Evolutionary conservation across 768 basidiomycete species (phyloP).

Genomic region (Chalciporus pseudorubinellus): DNA sequence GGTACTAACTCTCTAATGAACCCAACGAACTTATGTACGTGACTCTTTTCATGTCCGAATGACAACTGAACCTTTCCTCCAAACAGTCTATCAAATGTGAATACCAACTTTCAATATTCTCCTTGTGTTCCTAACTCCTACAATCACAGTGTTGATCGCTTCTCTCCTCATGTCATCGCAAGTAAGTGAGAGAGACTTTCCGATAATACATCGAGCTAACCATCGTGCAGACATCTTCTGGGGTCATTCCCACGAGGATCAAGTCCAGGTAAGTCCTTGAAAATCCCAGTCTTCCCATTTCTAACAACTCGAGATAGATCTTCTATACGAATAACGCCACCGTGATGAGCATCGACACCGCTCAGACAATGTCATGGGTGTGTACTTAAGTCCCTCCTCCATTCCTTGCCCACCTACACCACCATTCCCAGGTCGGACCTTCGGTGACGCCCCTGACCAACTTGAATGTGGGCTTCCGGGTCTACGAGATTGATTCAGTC

Average conservation of each 20-base stretch:
- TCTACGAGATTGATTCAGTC: slow-evolving; percentile 48
- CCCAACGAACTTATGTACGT: slow-evolving; percentile 69
- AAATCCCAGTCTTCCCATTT: not conserved
- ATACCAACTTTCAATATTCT: not conserved
- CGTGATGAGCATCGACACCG: slow-evolving; percentile 51
- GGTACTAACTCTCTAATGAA: slow-evolving; percentile 61
- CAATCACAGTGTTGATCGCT: slow-evolving; percentile 62
- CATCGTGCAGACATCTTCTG: slow-evolving; percentile 60
- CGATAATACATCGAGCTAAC: slow-evolving; percentile 7
- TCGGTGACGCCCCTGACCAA: slow-evolving; percentile 69
- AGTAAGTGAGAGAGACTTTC: slow-evolving; percentile 40
- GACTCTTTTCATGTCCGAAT: not conserved
- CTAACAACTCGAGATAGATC: slow-evolving; percentile 40
- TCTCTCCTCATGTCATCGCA: slow-evolving; percentile 73
- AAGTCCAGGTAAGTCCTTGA: slow-evolving; percentile 49
- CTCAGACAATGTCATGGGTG: slow-evolving; percentile 54
- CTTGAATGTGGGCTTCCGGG: slow-evolving; percentile 71
- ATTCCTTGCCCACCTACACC: slow-evolving; percentile 3
- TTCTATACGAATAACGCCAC: slow-evolving; percentile 75
- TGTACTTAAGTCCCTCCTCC: slow-evolving; percentile 11
- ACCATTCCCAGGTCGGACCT: slow-evolving; percentile 54
- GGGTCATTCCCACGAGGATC: slow-evolving; percentile 76
- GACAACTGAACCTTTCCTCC: slow-evolving; percentile 1
- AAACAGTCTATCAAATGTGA: slow-evolving; percentile 50
- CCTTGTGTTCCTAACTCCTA: not conserved